phyloP scores from a whole-genome alignment of 441 rosid species.

The Syzygium syzygioides region DNA sequence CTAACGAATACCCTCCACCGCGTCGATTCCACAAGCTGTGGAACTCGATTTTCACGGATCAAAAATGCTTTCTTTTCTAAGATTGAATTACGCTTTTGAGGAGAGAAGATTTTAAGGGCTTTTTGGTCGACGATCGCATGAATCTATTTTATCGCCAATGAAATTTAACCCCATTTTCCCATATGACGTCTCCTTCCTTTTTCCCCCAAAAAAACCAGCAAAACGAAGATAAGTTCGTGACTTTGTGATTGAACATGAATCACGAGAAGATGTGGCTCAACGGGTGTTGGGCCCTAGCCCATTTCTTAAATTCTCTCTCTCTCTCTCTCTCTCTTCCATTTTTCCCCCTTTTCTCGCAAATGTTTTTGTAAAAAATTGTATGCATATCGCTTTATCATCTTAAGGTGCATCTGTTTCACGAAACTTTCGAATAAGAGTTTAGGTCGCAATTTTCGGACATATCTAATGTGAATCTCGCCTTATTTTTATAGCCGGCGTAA shows the following conservation, averaged over 20 bases:
- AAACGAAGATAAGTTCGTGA: neutral
- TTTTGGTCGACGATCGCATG: neutral
- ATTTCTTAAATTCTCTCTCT: neutral
- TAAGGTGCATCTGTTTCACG: neutral
- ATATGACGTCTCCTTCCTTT: neutral
- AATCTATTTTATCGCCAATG: neutral
- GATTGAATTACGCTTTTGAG: neutral
- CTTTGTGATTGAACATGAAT: neutral
- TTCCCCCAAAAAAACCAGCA: rapidly evolving
- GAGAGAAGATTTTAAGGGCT: neutral
- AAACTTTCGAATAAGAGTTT: neutral
- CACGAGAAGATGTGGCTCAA: neutral
- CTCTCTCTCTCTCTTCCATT: neutral
- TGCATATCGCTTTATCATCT: neutral
- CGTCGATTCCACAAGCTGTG: neutral
- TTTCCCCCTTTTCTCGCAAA: neutral
- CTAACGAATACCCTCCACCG: neutral
- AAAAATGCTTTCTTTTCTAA: neutral
- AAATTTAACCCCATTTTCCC: neutral
- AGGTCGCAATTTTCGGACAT: neutral
- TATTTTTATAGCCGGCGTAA: neutral
- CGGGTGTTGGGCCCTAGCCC: neutral
- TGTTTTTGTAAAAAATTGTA: neutral
- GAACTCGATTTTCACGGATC: no score
- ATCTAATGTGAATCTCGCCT: no score